Evolutionary conservation across 192 early-diverging fungal species (phyloP).

Genomic region (Rhizophlyctis rosea): DNA sequence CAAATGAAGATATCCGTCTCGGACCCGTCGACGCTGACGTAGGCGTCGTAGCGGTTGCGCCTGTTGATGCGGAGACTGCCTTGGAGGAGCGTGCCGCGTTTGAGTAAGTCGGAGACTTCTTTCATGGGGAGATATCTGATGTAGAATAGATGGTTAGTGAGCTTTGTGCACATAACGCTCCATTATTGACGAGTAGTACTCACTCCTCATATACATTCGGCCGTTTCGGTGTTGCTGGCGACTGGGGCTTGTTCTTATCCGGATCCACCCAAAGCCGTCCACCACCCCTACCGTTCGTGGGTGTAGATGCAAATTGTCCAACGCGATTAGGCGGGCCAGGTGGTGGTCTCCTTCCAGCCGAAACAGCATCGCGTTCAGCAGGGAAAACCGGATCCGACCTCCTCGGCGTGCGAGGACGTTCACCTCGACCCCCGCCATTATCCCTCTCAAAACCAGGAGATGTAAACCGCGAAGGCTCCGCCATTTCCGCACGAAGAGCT

Average conservation of each 20-base stretch:
- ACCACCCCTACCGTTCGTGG: background rate
- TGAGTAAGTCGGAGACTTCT: conserved; percentile 25
- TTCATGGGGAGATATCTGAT: conserved; percentile 25
- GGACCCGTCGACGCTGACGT: conserved; percentile 70
- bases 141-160: background rate
- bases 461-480: background rate
- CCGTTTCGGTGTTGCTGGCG: background rate
- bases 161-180: background rate
- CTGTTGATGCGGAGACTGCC: conserved; percentile 86
- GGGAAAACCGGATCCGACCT: background rate
- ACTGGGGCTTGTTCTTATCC: background rate
- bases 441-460: background rate
- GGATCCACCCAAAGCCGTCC: background rate
- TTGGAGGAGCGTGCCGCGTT: conserved; percentile 48
- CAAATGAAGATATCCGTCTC: conserved; percentile 70
- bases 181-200: background rate
- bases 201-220: background rate
- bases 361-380: background rate
- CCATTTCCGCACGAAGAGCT: background rate
- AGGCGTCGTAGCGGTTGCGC: conserved; percentile 79
- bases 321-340: background rate
- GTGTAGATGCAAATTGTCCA: background rate
- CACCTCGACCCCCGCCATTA: background rate
- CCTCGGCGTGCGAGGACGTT: background rate
- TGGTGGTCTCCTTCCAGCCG: background rate